Evolutionary conservation across 2,329 filamentous ascomycete species (phyloP).

Genomic region (Keithomyces neogunnii): DNA sequence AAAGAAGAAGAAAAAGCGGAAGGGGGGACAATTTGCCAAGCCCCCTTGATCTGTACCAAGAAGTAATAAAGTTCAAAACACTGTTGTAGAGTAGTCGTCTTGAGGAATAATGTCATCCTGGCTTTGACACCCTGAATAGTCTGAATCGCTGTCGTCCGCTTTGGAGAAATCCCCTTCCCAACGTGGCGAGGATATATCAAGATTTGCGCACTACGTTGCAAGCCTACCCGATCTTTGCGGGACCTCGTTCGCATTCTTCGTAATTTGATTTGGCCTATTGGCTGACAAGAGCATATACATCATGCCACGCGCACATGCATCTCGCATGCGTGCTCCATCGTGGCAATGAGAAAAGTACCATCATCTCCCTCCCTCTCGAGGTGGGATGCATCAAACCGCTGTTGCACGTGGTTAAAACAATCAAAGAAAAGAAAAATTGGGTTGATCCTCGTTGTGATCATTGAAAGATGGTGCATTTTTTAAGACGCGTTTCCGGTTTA

Average conservation of each 20-base stretch:
- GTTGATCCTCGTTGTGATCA: constrained; percentile 3
- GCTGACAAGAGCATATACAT: background rate
- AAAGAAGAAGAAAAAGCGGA: too few species aligned
- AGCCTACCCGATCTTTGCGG: background rate
- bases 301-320: background rate
- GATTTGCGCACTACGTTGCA: constrained; percentile 1
- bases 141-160: background rate
- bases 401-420: background rate
- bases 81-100: background rate
- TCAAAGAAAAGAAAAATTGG: constrained; percentile 3
- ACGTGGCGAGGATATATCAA: background rate
- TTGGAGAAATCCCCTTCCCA: background rate
- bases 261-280: background rate
- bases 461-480: background rate
- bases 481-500: constrained; percentile 9
- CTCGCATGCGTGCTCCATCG: background rate
- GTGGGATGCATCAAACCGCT: background rate
- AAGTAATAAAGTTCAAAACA: background rate
- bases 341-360: constrained; percentile 1
- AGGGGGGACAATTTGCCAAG: too few species aligned
- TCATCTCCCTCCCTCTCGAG: background rate
- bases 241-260: background rate
- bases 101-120: background rate
- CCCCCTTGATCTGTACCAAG: too few species aligned
- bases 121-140: background rate